Evolutionary conservation across 306 rosid species (phyloP), one percentile per base, ranked within the genome.

Genomic region (Begonia loranthoides): DNA sequence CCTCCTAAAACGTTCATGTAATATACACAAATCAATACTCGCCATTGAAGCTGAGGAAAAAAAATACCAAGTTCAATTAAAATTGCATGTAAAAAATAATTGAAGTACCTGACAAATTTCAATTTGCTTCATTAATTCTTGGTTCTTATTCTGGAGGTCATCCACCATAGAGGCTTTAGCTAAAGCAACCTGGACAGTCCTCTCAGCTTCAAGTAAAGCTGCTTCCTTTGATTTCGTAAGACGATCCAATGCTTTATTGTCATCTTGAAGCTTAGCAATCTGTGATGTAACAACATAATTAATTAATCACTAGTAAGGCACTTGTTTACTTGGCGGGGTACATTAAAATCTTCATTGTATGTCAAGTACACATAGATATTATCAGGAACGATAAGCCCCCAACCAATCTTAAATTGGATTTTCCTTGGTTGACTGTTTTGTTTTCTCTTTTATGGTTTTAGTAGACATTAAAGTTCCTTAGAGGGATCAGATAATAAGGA

Each of bases 91-190:
- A 14, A 12, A 41, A 52, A 65, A 47, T 39, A 55, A 33, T 19
- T 14, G 22, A 69, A 56, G 60, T 70, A 87, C 96, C 90, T 83
- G 96, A 63, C 96, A 87, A 65, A 87, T 87, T 79, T 87, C 96
- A 52, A 87, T 87, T 65, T 83, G 96, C 55, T 87, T 87, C 67
- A 87, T 72, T 45, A 87, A 75, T 73, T 87, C 96, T 66, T 87
- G 96, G 70, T 87, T 87, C 72, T 87, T 87, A 74, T 87, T 87
- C 69, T 87, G 96, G 64, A 87, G 94, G 54, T 87, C 96, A 74
- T 87, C 96, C 76, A 87, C 96, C 96, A 87, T 76, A 51, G 96
- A 87, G 58, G 96, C 96, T 79, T 87, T 87, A 45, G 87, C 90
- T 82, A 87, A 76, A 55, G 96, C 96, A 65, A 83, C 67, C 71